phyloP scores from a whole-genome alignment of 1,284 basidiomycete species.

The Inonotus hispidus region DNA sequence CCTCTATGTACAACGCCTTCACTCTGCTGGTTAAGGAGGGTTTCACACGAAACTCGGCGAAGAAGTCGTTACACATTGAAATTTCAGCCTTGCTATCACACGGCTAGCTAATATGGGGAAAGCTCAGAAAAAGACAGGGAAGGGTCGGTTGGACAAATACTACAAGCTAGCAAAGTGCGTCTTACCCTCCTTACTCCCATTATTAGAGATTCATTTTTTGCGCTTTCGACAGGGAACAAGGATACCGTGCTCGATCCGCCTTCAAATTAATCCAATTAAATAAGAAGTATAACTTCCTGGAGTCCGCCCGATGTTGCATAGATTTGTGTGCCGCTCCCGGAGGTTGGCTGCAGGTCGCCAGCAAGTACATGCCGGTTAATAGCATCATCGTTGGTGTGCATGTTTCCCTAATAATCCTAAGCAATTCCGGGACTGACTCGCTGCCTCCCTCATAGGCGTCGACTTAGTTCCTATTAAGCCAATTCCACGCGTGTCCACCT shows the following conservation, averaged over 20 bases:
- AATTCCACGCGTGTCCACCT: slow-evolving; percentile 90
- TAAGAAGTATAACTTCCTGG: slow-evolving; percentile 94
- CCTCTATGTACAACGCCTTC: not conserved
- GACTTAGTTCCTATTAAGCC: slow-evolving; percentile 97
- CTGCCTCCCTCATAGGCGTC: slow-evolving; percentile 53
- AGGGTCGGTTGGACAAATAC: slow-evolving; percentile 94
- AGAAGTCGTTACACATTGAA: not conserved
- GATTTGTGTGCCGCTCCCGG: slow-evolving; percentile 99
- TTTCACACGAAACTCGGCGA: no score
- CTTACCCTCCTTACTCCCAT: not conserved
- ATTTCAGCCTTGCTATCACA: not conserved
- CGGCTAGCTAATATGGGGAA: slow-evolving; percentile 55
- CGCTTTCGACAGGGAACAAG: slow-evolving; percentile 77
- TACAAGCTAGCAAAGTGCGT: slow-evolving; percentile 88
- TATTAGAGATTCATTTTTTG: not conserved
- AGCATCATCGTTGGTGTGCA: slow-evolving; percentile 87
- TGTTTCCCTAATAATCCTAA: not conserved
- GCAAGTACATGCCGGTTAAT: slow-evolving; percentile 96
- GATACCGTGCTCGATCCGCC: slow-evolving; percentile 97
- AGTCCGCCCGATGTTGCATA: slow-evolving; percentile 89
- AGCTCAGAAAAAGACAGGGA: slow-evolving; percentile 85
- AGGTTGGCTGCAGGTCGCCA: slow-evolving; percentile 98
- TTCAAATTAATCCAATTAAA: slow-evolving; percentile 99
- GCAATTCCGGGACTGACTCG: not conserved
- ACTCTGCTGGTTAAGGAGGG: not conserved